A percentile compares a stretch with the other conserved stretches of the same genome.
These are phyloP conservation scores for Candida qinlingensis DNA, from an alignment of 805 yeast genomes.

Conservation along the genomic window DNA sequence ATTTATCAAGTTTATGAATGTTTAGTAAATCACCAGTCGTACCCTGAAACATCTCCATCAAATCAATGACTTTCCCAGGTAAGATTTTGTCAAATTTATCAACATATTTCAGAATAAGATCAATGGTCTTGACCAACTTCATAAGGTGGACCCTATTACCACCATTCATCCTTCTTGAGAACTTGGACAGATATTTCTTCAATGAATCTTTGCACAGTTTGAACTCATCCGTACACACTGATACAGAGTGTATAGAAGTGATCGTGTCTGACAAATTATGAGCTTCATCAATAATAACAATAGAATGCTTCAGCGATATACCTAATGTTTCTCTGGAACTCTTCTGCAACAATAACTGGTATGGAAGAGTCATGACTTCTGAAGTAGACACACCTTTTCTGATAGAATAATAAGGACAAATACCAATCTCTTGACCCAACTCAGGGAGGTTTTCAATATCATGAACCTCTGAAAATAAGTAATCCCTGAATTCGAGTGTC, in stretches of 20 bases:
- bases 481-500: conserved; percentile 40
- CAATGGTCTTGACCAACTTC: conserved; percentile 56
- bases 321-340: conserved; percentile 55
- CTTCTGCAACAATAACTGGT: conserved; percentile 64
- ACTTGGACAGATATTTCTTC: conserved; percentile 50
- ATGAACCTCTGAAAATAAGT: conserved; percentile 41
- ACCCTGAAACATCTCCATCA: conserved; percentile 48
- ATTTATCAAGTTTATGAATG: conserved; percentile 58
- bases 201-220: conserved; percentile 41
- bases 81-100: conserved; percentile 25
- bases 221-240: conserved; percentile 48
- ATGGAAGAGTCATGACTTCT: conserved; percentile 82
- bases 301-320: conserved; percentile 53
- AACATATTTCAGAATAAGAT: conserved; percentile 46
- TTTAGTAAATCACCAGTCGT: conserved; percentile 69
- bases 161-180: conserved; percentile 58
- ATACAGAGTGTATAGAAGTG: conserved; percentile 59
- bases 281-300: conserved; percentile 87
- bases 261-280: conserved; percentile 82
- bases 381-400: conserved; percentile 50
- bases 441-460: conserved; percentile 68
- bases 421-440: conserved; percentile 49
- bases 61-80: conserved; percentile 51
- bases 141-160: conserved; percentile 66
- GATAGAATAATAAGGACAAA: conserved; percentile 82